Conservation (phyloP, 2,329 filamentous ascomycete species). For the Microsporum ferrugineum region DNA sequence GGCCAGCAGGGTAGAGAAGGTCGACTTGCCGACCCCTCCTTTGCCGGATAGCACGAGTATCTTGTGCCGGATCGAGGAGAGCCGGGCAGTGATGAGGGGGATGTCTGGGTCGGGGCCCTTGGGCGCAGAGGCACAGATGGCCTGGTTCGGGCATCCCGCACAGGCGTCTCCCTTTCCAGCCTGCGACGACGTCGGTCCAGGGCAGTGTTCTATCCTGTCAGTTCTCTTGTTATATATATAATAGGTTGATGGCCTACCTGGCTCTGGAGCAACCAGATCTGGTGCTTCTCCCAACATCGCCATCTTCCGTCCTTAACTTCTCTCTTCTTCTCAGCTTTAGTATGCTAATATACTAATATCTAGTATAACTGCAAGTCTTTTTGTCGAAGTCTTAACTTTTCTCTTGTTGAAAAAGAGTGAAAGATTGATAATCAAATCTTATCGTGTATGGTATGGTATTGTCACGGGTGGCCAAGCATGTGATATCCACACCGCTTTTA, state of each 20-base stretch:
- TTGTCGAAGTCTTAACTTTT: background rate
- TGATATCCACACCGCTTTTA: background rate
- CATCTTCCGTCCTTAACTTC: conserved; percentile 42
- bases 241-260: conserved; percentile 37
- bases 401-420: background rate
- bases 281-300: conserved; percentile 50
- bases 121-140: conserved; percentile 84
- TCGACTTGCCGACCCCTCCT: conserved; percentile 93
- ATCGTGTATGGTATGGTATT: background rate
- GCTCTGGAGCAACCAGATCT: conserved; percentile 82
- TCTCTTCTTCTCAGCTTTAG: background rate
- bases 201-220: conserved; percentile 61
- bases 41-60: conserved; percentile 88
- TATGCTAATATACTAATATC: background rate
- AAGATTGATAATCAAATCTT: conserved; percentile 4
- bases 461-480: background rate
- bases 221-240: background rate
- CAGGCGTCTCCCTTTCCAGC: conserved; percentile 65
- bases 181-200: conserved; percentile 53
- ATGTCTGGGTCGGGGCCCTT: conserved; percentile 96
- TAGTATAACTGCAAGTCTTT: background rate
- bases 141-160: conserved; percentile 88
- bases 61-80: conserved; percentile 76
- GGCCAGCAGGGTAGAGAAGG: conserved; percentile 76
- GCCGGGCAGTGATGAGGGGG: conserved; percentile 69